These are phyloP conservation scores for Phialophora macrospora DNA, from an alignment of 2,329 filamentous ascomycete species.

Conservation along the genomic window DNA sequence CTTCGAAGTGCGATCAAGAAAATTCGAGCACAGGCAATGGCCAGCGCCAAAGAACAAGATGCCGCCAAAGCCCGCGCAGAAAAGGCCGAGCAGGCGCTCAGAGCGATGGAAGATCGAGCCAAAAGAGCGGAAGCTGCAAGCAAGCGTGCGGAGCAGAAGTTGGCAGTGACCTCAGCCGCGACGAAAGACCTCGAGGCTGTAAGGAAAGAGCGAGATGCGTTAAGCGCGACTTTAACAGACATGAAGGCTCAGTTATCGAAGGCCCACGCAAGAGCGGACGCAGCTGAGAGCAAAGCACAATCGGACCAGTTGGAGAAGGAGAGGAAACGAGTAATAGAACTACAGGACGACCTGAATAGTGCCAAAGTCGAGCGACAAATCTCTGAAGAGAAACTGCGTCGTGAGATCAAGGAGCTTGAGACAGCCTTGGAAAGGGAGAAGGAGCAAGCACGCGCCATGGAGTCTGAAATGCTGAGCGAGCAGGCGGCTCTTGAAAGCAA, in stretches of 20 bases:
- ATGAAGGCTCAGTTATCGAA: slow-evolving; percentile 72
- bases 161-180: slow-evolving; percentile 57
- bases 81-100: slow-evolving; percentile 62
- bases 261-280: slow-evolving; percentile 68
- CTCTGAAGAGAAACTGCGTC: slow-evolving; percentile 69
- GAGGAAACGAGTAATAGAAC: slow-evolving; percentile 58
- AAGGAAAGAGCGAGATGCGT: slow-evolving; percentile 66
- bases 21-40: slow-evolving; percentile 60
- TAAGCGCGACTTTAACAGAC: slow-evolving; percentile 68
- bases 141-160: slow-evolving; percentile 61
- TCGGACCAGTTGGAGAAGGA: slow-evolving; percentile 71
- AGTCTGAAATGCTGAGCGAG: slow-evolving; percentile 82
- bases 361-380: slow-evolving; percentile 77
- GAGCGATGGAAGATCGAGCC: slow-evolving; percentile 59
- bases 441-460: slow-evolving; percentile 69
- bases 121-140: slow-evolving; percentile 65
- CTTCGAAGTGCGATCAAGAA: slow-evolving; percentile 83
- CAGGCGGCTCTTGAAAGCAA: slow-evolving; percentile 79
- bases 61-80: slow-evolving; percentile 61
- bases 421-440: slow-evolving; percentile 74
- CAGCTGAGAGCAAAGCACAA: slow-evolving; percentile 68
- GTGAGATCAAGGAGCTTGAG: slow-evolving; percentile 71
- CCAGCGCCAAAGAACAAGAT: slow-evolving; percentile 57
- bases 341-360: slow-evolving; percentile 69
- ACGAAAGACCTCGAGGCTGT: slow-evolving; percentile 65